Conservation (phyloP, 345 rosid genomes). For the Noccaea bulbosa region DNA sequence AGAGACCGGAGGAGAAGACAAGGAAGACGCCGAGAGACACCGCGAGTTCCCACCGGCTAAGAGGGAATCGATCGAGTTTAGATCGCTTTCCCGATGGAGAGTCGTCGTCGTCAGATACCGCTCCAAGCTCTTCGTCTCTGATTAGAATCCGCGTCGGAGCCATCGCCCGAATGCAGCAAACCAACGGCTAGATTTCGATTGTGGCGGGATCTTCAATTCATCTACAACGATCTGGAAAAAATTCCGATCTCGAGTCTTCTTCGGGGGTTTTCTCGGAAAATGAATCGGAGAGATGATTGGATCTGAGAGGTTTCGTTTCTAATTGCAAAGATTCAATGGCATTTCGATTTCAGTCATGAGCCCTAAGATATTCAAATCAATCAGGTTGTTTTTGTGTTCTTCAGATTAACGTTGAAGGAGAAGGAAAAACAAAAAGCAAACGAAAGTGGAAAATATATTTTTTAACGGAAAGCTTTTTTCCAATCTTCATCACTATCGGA, state of each 20-base stretch:
- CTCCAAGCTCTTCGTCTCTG: conserved; percentile 64
- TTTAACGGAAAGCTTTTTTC: conserved; percentile 7
- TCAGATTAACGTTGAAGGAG: conserved; percentile 22
- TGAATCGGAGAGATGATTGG: conserved; percentile 1
- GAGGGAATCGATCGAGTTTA: conserved; percentile 78
- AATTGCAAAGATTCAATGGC: neutral
- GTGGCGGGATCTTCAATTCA: conserved; percentile 22
- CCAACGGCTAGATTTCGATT: neutral
- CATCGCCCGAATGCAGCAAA: conserved; percentile 37
- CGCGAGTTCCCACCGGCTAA: conserved; percentile 79
- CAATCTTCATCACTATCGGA: neutral
- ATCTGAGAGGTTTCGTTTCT: conserved; percentile 20
- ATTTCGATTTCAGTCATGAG: conserved; percentile 17
- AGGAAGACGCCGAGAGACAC: conserved; percentile 70
- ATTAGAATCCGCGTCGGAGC: conserved; percentile 62
- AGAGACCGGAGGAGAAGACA: conserved; percentile 68
- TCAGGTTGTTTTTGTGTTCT: conserved; percentile 10
- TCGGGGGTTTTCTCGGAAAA: neutral
- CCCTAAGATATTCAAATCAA: neutral
- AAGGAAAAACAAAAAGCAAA: neutral
- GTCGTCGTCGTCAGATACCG: conserved; percentile 55
- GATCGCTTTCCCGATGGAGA: conserved; percentile 68
- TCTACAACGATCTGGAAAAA: neutral
- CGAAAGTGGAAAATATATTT: conserved; percentile 4
- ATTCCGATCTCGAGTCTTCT: neutral